phyloP scores from a whole-genome alignment of 2,329 filamentous ascomycete species.

The Stemphylium vesicarium region DNA sequence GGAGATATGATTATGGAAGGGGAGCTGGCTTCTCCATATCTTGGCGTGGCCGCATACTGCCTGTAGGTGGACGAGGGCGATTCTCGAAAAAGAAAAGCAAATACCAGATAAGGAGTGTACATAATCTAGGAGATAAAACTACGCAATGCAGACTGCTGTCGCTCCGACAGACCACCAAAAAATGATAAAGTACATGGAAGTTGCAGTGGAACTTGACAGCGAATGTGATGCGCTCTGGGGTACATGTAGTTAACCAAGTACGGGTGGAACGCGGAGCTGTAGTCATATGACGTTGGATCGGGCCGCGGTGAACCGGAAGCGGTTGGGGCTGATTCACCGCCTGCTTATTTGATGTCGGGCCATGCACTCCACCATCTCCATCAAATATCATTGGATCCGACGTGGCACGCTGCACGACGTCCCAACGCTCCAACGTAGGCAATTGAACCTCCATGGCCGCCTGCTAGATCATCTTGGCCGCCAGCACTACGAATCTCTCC shows the following conservation, averaged over 20 bases:
- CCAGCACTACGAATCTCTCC: conserved; percentile 19
- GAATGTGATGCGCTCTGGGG: not conserved
- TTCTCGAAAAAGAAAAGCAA: not conserved
- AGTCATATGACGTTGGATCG: conserved; percentile 22
- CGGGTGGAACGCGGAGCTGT: conserved; percentile 3
- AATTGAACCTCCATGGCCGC: conserved; percentile 42
- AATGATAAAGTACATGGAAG: too few species aligned
- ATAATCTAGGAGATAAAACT: conserved; percentile 1
- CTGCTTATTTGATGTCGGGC: conserved; percentile 34
- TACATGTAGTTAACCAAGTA: not conserved
- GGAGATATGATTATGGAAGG: not conserved
- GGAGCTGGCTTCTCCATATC: conserved; percentile 4
- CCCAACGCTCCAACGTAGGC: conserved; percentile 25
- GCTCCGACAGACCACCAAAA: not conserved
- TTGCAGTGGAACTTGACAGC: not conserved
- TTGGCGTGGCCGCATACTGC: not conserved
- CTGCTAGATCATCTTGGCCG: conserved; percentile 22
- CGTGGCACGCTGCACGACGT: conserved; percentile 42
- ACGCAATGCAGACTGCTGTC: not conserved
- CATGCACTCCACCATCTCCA: conserved; percentile 29
- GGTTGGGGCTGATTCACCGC: conserved; percentile 35
- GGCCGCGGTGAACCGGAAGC: conserved; percentile 39
- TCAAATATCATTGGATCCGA: conserved; percentile 42
- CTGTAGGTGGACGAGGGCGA: not conserved
- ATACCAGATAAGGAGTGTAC: not conserved